These are phyloP conservation scores for Extremus antarcticus DNA, from an alignment of 495 filamentous ascomycete genomes.

Conservation along the genomic window DNA sequence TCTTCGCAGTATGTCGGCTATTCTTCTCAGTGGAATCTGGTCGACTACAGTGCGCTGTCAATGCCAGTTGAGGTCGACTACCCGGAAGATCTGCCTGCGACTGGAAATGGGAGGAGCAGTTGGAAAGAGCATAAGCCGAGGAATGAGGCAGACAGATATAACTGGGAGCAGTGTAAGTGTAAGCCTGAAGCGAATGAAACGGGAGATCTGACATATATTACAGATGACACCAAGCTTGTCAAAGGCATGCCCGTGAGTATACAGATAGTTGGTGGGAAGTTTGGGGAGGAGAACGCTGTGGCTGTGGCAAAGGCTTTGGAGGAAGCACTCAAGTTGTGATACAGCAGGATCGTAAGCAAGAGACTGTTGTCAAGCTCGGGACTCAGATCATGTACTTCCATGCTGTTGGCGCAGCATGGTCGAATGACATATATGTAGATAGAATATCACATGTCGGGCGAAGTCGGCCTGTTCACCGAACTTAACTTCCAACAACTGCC, in stretches of 20 bases:
- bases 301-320: conserved; percentile 5
- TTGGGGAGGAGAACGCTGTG: conserved; percentile 9
- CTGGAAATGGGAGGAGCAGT: not conserved
- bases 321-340: not conserved
- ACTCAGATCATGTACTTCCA: not conserved
- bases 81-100: not conserved
- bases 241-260: conserved; percentile 8
- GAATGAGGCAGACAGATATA: conserved; percentile 5
- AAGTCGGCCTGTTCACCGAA: too few species aligned
- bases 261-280: conserved; percentile 7
- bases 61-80: conserved; percentile 2
- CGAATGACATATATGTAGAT: too few species aligned
- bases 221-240: conserved; percentile 6
- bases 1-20: conserved; percentile 9
- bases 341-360: not conserved
- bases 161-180: conserved; percentile 6
- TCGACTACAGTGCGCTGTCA: conserved; percentile 1
- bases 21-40: conserved; percentile 2
- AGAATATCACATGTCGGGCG: too few species aligned
- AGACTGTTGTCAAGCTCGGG: not conserved
- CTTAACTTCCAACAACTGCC: too few species aligned
- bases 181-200: not conserved
- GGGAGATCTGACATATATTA: not conserved
- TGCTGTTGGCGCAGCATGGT: too few species aligned
- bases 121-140: conserved; percentile 1